These are phyloP conservation scores for Citrus sp. DNA, from an alignment of 345 rosid genomes.

Conservation along the genomic window DNA sequence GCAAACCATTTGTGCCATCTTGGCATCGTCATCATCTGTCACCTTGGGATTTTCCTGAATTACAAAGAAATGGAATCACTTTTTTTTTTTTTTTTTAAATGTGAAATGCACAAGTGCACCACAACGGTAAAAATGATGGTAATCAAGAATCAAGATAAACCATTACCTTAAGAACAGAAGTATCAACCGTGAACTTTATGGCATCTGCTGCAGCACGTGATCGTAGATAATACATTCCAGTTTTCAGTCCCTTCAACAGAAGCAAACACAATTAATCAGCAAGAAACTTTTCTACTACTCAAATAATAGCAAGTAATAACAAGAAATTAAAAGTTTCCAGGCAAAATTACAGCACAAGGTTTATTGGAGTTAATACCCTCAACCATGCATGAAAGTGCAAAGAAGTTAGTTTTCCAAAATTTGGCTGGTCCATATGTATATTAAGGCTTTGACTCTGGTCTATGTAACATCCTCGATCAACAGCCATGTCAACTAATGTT, in stretches of 20 bases:
- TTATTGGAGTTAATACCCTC: constrained; percentile 42
- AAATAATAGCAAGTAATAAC: neutral
- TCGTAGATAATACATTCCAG: constrained; percentile 88
- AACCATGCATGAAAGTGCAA: constrained; percentile 85
- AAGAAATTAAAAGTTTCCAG: neutral
- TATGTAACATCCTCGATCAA: constrained; percentile 87
- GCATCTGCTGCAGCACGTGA: constrained; percentile 99
- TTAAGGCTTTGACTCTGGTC: constrained; percentile 97
- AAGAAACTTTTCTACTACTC: neutral
- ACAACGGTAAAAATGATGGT: neutral
- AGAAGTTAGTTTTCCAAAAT: constrained; percentile 82
- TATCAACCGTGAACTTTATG: constrained; percentile 90
- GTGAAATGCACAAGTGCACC: neutral
- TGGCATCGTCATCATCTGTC: constrained; percentile 37
- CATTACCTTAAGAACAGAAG: constrained; percentile 58
- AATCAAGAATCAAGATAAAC: neutral
- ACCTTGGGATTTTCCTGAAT: constrained; percentile 41
- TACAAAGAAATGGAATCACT: neutral
- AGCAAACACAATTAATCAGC: neutral
- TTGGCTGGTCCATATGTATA: constrained; percentile 89
- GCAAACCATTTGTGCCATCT: constrained; percentile 86
- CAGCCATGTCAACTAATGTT: constrained; percentile 89
- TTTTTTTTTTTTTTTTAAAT: neutral
- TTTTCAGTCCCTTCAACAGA: constrained; percentile 67
- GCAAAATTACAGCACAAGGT: neutral